Conservation (phyloP, 2,329 filamentous ascomycete genomes). For the Aotearoamyces nothofagi region DNA sequence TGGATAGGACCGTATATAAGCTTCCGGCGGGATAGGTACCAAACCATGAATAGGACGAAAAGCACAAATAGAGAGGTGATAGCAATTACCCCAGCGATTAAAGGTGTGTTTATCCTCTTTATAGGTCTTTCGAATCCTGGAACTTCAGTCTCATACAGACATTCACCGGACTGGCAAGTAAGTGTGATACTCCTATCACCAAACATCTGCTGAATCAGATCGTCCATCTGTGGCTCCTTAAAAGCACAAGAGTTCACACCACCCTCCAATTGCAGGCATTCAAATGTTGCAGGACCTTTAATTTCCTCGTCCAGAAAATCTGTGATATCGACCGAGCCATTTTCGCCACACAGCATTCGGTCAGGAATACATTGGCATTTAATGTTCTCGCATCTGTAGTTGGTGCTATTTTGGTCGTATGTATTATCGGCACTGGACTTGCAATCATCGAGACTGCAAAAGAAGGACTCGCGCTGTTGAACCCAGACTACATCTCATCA, state of each 20-base stretch:
- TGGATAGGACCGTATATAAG: conserved; percentile 58
- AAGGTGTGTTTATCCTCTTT: conserved; percentile 90
- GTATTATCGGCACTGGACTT: conserved; percentile 54
- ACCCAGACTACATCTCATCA: conserved; percentile 62
- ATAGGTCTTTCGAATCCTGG: conserved; percentile 80
- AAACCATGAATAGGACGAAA: conserved; percentile 67
- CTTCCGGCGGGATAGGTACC: conserved; percentile 73
- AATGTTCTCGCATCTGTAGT: conserved; percentile 73
- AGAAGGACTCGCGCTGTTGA: conserved; percentile 86
- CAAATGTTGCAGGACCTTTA: conserved; percentile 75
- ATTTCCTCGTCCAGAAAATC: conserved; percentile 78
- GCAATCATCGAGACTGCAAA: conserved; percentile 78
- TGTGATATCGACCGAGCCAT: conserved; percentile 79
- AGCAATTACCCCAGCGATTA: conserved; percentile 89
- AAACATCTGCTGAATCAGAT: conserved; percentile 75
- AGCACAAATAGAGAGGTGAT: conserved; percentile 76
- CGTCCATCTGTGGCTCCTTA: conserved; percentile 83
- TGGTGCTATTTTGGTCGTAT: conserved; percentile 61
- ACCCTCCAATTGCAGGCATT: conserved; percentile 52
- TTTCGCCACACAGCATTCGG: conserved; percentile 86
- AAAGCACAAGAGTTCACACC: conserved; percentile 59
- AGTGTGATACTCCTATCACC: conserved; percentile 82
- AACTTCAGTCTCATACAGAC: conserved; percentile 81
- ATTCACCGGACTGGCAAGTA: conserved; percentile 75
- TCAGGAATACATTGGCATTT: conserved; percentile 78